Evolutionary conservation across 352 stramenopile species (phyloP).

Genomic region (Phytophthora megakarya): DNA sequence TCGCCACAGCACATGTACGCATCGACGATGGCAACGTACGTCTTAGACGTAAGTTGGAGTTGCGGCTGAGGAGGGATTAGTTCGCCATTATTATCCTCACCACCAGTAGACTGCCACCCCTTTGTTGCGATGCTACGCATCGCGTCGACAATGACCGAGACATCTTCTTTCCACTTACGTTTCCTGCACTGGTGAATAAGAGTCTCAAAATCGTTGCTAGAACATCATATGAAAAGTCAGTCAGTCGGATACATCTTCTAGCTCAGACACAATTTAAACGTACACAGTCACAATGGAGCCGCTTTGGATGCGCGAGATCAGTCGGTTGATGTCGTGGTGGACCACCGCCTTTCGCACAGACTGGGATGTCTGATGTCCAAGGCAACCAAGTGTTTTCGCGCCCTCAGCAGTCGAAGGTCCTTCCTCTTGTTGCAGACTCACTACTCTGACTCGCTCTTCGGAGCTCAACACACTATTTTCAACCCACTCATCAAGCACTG

Average conservation of each 20-base stretch:
- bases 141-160: conserved; percentile 58
- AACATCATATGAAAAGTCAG: conserved; percentile 5
- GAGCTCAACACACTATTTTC: conserved; percentile 35
- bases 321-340: conserved; percentile 68
- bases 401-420: conserved; percentile 19
- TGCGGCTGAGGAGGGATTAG: conserved; percentile 54
- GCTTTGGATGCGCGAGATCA: conserved; percentile 54
- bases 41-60: conserved; percentile 65
- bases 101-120: conserved; percentile 39
- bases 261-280: conserved; percentile 8
- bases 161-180: conserved; percentile 80
- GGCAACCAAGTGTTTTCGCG: conserved; percentile 54
- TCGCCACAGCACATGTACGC: conserved; percentile 75
- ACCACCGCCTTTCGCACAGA: conserved; percentile 70
- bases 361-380: conserved; percentile 68
- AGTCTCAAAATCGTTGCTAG: conserved; percentile 81
- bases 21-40: conserved; percentile 74
- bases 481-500: conserved; percentile 51
- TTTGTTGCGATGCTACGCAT: conserved; percentile 56
- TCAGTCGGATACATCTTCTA: too few relatives aligned
- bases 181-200: conserved; percentile 84
- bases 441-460: conserved; percentile 38
- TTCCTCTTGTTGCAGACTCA: conserved; percentile 22
- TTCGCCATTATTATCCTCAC: not conserved
- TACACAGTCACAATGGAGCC: conserved; percentile 65